Evolutionary conservation across 192 early-diverging fungal species (phyloP).

Genomic region (Linnemannia hyalina): DNA sequence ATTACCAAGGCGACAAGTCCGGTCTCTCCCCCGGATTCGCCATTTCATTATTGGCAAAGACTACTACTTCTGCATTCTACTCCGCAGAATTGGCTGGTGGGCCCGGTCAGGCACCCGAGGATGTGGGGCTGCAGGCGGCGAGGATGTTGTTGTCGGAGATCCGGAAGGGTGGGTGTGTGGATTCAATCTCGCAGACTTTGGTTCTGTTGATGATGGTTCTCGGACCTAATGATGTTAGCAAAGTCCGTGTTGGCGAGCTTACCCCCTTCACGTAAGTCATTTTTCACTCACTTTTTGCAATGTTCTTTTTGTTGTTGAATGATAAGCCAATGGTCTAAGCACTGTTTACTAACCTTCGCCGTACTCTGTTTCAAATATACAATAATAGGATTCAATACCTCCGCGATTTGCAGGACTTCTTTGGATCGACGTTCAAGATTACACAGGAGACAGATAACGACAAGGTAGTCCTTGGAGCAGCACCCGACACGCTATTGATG

Average conservation of each 20-base stretch:
- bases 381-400: slow-evolving; percentile 85
- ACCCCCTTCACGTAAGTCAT: slow-evolving; percentile 86
- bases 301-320: not conserved
- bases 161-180: slow-evolving; percentile 90
- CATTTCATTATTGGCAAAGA: slow-evolving; percentile 92
- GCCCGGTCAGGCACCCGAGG: slow-evolving; percentile 88
- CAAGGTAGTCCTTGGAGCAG: slow-evolving; percentile 66
- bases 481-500: slow-evolving; percentile 70
- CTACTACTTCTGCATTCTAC: slow-evolving; percentile 85
- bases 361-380: slow-evolving; percentile 11
- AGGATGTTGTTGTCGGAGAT: slow-evolving; percentile 89
- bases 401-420: slow-evolving; percentile 90
- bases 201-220: slow-evolving; percentile 88
- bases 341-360: not conserved
- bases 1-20: slow-evolving; percentile 95
- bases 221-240: slow-evolving; percentile 93
- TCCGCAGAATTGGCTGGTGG: slow-evolving; percentile 90
- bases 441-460: slow-evolving; percentile 78
- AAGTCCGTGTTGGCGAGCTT: slow-evolving; percentile 86
- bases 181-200: slow-evolving; percentile 90
- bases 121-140: slow-evolving; percentile 84
- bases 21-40: slow-evolving; percentile 95
- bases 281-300: not conserved
- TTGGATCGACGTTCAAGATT: slow-evolving; percentile 95
- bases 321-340: not conserved